Conservation (phyloP, 2,329 filamentous ascomycete species). For the Talaromyces sp. region DNA sequence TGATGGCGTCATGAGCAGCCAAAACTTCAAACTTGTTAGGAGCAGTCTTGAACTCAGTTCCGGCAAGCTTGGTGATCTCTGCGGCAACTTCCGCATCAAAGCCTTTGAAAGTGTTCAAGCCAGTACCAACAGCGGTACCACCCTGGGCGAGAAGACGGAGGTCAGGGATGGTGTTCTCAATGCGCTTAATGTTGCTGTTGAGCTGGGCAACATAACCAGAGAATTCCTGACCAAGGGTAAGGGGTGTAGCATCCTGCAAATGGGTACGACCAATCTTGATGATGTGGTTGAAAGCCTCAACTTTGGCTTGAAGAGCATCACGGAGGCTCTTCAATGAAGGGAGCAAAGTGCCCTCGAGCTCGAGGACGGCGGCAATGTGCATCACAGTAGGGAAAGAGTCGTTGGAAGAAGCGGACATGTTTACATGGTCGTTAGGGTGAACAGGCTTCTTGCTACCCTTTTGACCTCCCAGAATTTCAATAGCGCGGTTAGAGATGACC, state of each 20-base stretch:
- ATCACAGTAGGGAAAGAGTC: conserved; percentile 99
- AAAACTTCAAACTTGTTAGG: conserved; percentile 99
- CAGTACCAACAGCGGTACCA: conserved; percentile 93
- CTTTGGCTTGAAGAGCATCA: conserved; percentile 80
- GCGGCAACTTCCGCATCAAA: conserved; percentile 91
- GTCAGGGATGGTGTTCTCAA: conserved; percentile 78
- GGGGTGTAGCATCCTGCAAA: conserved; percentile 91
- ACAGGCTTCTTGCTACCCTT: conserved; percentile 98
- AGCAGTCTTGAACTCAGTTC: conserved; percentile 88
- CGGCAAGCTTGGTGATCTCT: conserved; percentile 89
- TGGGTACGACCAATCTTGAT: conserved; percentile 99
- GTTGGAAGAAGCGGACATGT: conserved; percentile 98
- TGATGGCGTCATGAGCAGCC: conserved; percentile 90
- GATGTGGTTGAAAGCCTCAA: conserved; percentile 83
- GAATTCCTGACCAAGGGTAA: conserved; percentile 96
- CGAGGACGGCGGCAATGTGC: conserved; percentile 96
- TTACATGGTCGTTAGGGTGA: conserved; percentile 99
- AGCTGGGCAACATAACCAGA: conserved; percentile 96
- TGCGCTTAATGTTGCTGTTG: conserved; percentile 81
- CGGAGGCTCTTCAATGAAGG: conserved; percentile 80
- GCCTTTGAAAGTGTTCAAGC: conserved; percentile 94
- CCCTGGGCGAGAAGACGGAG: conserved; percentile 87
- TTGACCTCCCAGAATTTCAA: conserved; percentile 89
- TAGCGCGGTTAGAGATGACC: conserved; percentile 98
- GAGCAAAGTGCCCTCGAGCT: conserved; percentile 80